A percentile compares a stretch with the other conserved stretches of the same genome.
phyloP scores from a whole-genome alignment of 208 protist species.

The Leishmania gerbilli region DNA sequence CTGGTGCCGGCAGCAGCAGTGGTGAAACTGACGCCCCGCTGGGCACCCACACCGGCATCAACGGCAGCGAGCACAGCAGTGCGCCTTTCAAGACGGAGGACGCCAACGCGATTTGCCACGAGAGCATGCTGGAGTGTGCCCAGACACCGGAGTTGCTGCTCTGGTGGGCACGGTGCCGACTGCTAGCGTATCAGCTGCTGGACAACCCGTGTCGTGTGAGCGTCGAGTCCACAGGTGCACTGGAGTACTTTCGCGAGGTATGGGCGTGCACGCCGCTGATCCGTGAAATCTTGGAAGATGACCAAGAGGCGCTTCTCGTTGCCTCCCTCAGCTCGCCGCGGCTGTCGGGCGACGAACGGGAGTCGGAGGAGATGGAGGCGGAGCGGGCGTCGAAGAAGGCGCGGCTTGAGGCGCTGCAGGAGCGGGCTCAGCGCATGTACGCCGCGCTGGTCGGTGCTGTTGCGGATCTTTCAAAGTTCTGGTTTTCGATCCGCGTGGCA shows the following conservation, averaged over 20 bases:
- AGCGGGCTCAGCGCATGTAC: conserved; percentile 35
- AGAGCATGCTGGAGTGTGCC: conserved; percentile 54
- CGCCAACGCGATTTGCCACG: conserved; percentile 36
- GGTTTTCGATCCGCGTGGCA: conserved; percentile 25
- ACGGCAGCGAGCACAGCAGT: conserved; percentile 1
- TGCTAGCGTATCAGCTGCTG: conserved; percentile 60
- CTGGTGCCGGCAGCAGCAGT: background rate
- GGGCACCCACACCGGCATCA: background rate
- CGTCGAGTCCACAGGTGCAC: conserved; percentile 44
- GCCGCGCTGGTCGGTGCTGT: conserved; percentile 66
- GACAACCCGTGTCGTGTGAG: conserved; percentile 31
- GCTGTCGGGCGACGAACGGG: background rate
- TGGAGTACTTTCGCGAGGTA: conserved; percentile 62
- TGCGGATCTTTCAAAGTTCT: conserved; percentile 65
- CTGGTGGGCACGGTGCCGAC: conserved; percentile 85
- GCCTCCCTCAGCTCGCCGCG: conserved; percentile 14
- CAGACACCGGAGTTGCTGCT: conserved; percentile 40
- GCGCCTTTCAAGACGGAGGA: conserved; percentile 24
- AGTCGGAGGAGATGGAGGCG: background rate
- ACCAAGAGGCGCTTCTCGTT: conserved; percentile 20
- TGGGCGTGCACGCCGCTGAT: conserved; percentile 54
- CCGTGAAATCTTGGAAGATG: conserved; percentile 42
- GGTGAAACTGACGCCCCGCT: background rate
- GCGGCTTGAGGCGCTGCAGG: conserved; percentile 15
- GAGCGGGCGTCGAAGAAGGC: background rate